phyloP scores from a whole-genome alignment of 495 filamentous ascomycete species.

The Aspergillus sclerotiicarbonarius region DNA sequence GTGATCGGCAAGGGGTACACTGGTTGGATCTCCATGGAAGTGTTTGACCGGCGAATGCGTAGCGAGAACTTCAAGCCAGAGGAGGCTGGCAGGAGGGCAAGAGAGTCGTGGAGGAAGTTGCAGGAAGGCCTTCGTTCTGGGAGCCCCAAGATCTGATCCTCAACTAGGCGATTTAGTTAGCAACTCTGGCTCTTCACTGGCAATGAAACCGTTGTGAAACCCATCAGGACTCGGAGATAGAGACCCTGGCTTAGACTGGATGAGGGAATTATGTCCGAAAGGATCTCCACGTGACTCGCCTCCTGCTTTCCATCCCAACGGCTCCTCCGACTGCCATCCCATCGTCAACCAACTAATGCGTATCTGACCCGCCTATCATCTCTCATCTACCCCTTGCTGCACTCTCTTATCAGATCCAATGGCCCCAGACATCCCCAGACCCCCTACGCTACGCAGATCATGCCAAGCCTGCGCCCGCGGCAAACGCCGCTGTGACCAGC shows the following conservation, averaged over 20 bases:
- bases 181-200: neutral
- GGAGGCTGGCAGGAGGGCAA: conserved; percentile 21
- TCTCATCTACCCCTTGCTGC: neutral
- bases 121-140: conserved; percentile 2
- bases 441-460: conserved; percentile 28
- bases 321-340: neutral
- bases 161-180: neutral
- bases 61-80: conserved; percentile 34
- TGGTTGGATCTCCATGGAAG: conserved; percentile 72
- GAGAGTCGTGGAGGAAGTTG: conserved; percentile 28
- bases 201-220: neutral
- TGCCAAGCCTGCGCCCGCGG: conserved; percentile 42
- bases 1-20: conserved; percentile 59
- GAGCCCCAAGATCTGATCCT: neutral
- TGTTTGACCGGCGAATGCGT: conserved; percentile 65
- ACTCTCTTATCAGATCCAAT: neutral
- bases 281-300: neutral
- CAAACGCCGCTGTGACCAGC: conserved; percentile 46
- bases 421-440: neutral
- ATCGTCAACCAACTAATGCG: neutral
- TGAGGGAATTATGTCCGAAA: neutral
- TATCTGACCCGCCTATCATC: neutral
- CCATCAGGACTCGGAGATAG: neutral
- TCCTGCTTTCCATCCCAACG: neutral
- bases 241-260: neutral